Evolutionary conservation across 2,329 filamentous ascomycete species (phyloP), one percentile per base, ranked within the genome.

Genomic region (Curvularia hawaiiensis): DNA sequence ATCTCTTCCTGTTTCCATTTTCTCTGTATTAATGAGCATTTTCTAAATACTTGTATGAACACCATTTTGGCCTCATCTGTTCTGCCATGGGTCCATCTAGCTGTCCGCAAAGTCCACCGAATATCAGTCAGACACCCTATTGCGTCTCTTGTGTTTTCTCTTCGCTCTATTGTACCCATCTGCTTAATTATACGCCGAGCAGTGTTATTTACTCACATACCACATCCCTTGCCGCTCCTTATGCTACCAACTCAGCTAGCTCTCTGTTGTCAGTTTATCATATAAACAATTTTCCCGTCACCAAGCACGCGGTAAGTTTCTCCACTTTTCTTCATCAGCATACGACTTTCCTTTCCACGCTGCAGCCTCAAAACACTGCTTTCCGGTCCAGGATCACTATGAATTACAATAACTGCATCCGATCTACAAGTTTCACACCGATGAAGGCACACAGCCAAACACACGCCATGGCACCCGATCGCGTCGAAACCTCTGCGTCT

Each of bases 401-500:
- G 18, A 3, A n/a, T 16, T 46, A 35, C 28, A 38, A 31, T 28
- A 28, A 8, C 52, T 31, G 30, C 47, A 33, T 45, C 38, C 22
- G 16, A 53, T 31, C 33, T 47, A 54, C 18, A 28, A 12, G 4
- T 18, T 30, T 24, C 9, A n/a, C 41, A 33, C 47, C n/a, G 16
- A 43, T 16, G 11, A 18, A 46, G 18, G 2, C 43, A 56, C 52
- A 57, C 59, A 61, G 40, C 12, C 24, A 12, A 14, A 53, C 51
- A 59, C 58, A 38, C 52, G n/a, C 40, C 22, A 73, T 74, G 70
- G 54, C 59, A 68, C 77, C 82, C 64, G 76, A 75, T 65, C 83
- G 83, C 66, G 79, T 88, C 65, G 79, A 82, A 71, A 80, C 80
- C 33, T 81, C 24, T 81, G 79, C 65, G 78, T 71, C 44, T 81